A percentile compares a stretch with the other conserved stretches of the same genome.
These are phyloP conservation scores for Scalesia atractyloides DNA, from an alignment of 129 eudicot species.

Conservation along the genomic window DNA sequence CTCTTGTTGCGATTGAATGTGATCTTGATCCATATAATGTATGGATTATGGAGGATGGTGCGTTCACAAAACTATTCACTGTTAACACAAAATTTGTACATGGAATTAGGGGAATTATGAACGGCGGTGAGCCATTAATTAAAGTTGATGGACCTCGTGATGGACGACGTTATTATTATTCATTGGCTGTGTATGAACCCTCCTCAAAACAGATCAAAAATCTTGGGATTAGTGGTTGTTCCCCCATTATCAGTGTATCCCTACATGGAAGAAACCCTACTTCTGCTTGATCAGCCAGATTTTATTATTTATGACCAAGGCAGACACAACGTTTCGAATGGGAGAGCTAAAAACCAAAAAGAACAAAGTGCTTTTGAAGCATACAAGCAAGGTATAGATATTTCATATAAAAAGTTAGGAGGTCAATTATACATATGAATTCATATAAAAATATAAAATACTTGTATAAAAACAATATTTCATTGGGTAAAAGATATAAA, in stretches of 20 bases:
- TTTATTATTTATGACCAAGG: neutral
- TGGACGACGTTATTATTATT: neutral
- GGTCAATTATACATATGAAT: no score
- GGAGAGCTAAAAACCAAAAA: neutral
- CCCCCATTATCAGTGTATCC: neutral
- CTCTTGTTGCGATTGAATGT: neutral
- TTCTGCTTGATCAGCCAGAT: neutral
- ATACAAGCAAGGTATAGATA: neutral
- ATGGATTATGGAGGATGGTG: neutral
- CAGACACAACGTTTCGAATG: neutral
- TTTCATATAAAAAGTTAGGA: no score
- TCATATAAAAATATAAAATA: no score
- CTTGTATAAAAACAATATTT: no score
- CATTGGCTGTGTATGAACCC: neutral
- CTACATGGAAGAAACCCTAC: neutral
- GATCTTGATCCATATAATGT: neutral
- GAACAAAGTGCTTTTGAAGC: neutral
- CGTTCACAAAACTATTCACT: neutral
- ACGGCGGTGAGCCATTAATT: neutral
- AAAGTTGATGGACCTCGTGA: no score
- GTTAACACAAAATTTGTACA: neutral
- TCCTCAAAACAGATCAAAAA: neutral
- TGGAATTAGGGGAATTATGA: neutral
- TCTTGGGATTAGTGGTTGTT: neutral
- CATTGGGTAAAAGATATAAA: no score